Evolutionary conservation across 768 basidiomycete species (phyloP).

Genomic region (Rhizopogon salebrosus): DNA sequence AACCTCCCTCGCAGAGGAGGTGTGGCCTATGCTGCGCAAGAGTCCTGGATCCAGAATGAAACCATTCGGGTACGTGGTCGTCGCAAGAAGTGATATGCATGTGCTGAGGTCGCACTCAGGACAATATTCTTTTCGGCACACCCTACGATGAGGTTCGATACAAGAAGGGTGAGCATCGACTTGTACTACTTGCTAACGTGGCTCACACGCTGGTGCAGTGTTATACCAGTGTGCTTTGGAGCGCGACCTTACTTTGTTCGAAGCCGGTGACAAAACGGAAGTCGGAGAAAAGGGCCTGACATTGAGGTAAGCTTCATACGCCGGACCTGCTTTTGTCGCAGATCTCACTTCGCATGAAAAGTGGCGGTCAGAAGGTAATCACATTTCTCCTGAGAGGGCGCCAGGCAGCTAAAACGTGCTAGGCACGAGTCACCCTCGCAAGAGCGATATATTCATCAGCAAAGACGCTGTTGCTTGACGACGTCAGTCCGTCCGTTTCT

Average conservation of each 20-base stretch:
- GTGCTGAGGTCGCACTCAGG: slow-evolving; percentile 18
- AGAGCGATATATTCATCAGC: slow-evolving; percentile 57
- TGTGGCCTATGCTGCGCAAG: slow-evolving; percentile 78
- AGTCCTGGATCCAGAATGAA: slow-evolving; percentile 82
- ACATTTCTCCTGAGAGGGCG: background rate
- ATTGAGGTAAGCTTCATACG: background rate
- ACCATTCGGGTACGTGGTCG: slow-evolving; percentile 49
- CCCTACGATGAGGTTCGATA: slow-evolving; percentile 38
- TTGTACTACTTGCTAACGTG: background rate
- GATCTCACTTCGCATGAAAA: no score
- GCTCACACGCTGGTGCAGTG: slow-evolving; percentile 16
- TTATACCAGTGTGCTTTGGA: slow-evolving; percentile 36
- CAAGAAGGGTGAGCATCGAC: slow-evolving; percentile 22
- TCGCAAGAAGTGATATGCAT: background rate
- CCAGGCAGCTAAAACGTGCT: background rate
- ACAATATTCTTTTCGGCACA: slow-evolving; percentile 43
- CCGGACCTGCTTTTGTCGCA: no score
- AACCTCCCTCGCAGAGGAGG: slow-evolving; percentile 64
- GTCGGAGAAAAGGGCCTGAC: no score
- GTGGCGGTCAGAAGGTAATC: slow-evolving; percentile 9
- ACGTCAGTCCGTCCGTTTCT: slow-evolving; percentile 33
- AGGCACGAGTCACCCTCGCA: no score
- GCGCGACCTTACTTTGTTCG: no score
- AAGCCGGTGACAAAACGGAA: no score
- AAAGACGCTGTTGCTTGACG: slow-evolving; percentile 65